A percentile compares a stretch with the other conserved stretches of the same genome.
phyloP scores from a whole-genome alignment of 495 filamentous ascomycete species.

The Penicillium flavigenum region DNA sequence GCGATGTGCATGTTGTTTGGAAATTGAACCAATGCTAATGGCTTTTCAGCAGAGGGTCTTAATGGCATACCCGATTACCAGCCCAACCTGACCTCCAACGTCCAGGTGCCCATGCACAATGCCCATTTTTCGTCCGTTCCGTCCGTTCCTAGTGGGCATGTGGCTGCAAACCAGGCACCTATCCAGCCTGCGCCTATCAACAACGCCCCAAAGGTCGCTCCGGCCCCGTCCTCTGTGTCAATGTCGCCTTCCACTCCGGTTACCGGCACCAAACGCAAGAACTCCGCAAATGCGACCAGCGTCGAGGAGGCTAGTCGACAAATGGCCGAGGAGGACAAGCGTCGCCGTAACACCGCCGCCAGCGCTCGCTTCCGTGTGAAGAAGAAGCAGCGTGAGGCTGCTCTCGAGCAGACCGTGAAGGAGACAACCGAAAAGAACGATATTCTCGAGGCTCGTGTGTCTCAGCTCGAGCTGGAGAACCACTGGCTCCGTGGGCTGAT shows the following conservation, averaged over 20 bases:
- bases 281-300: slow-evolving; percentile 35
- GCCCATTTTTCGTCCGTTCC: slow-evolving; percentile 30
- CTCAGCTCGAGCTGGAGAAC: slow-evolving; percentile 90
- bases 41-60: slow-evolving; percentile 32
- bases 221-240: slow-evolving; percentile 21
- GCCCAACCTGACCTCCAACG: slow-evolving; percentile 31
- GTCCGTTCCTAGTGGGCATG: slow-evolving; percentile 19
- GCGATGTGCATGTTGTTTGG: slow-evolving; percentile 13
- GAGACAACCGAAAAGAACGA: slow-evolving; percentile 83
- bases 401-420: slow-evolving; percentile 83
- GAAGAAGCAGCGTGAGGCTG: slow-evolving; percentile 98
- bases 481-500: slow-evolving; percentile 93
- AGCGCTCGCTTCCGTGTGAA: slow-evolving; percentile 95
- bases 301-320: slow-evolving; percentile 57
- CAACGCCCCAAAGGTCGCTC: slow-evolving; percentile 21
- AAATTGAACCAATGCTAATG: slow-evolving; percentile 20
- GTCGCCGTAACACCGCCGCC: slow-evolving; percentile 92
- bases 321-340: slow-evolving; percentile 96
- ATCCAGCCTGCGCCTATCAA: slow-evolving; percentile 26
- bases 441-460: slow-evolving; percentile 76
- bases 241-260: slow-evolving; percentile 21
- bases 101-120: slow-evolving; percentile 32
- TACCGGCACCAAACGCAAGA: slow-evolving; percentile 43
- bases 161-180: slow-evolving; percentile 24
- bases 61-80: slow-evolving; percentile 40